Percentiles rank a stretch among this genome's conserved stretches.
These are phyloP conservation scores for Conticribra guillardii DNA, from an alignment of 108 stramenopile species.

Conservation along the genomic window DNA sequence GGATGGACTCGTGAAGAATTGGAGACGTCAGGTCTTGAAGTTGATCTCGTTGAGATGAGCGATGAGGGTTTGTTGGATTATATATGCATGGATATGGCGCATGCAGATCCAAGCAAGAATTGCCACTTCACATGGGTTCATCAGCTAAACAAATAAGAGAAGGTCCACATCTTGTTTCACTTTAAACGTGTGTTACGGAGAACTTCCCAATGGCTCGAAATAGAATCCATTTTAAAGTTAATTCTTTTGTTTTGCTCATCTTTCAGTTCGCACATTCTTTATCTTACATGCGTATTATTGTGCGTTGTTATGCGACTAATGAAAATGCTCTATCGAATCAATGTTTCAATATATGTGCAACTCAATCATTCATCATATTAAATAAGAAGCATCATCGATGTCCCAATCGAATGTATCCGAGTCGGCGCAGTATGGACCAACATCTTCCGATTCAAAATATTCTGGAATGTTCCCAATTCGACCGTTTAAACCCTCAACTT, in stretches of 20 bases:
- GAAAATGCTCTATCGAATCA: neutral
- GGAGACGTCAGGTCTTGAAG: neutral
- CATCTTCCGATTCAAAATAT: conserved; percentile 31
- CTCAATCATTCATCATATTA: conserved; percentile 21
- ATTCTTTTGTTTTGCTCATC: too few species aligned
- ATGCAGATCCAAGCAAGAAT: neutral
- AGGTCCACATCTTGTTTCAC: neutral
- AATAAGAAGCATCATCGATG: conserved; percentile 36
- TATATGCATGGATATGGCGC: neutral
- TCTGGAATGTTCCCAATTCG: conserved; percentile 33
- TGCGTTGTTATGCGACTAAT: too few species aligned
- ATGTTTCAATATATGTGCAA: neutral
- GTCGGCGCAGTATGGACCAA: conserved; percentile 48
- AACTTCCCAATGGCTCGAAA: neutral
- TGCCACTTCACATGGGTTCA: neutral
- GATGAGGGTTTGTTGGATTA: neutral
- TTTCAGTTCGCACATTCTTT: too few species aligned
- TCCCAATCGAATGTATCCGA: conserved; percentile 43
- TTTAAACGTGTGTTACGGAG: neutral
- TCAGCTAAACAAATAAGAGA: too few species aligned
- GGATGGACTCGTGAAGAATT: neutral
- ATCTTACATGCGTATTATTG: too few species aligned
- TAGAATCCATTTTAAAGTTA: neutral
- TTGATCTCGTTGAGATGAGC: neutral
- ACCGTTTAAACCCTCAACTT: conserved; percentile 26